phyloP scores from a whole-genome alignment of 345 rosid genomes.

The Aquilaria sinensis region DNA sequence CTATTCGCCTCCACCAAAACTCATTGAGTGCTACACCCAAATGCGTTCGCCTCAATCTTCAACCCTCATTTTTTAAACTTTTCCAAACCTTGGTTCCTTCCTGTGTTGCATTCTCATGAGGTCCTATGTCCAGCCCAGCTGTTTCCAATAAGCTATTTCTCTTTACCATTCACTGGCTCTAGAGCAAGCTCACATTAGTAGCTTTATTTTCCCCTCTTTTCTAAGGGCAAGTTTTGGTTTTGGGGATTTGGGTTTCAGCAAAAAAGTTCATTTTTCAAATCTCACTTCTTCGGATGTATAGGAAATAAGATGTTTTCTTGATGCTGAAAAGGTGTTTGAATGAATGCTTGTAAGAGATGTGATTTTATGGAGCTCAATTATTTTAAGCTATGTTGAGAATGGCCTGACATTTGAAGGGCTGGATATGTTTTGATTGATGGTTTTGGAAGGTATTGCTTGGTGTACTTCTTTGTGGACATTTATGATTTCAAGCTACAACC shows the following conservation, averaged over 20 bases:
- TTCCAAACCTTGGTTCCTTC: constrained; percentile 62
- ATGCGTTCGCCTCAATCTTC: constrained; percentile 56
- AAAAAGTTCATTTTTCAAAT: constrained; percentile 59
- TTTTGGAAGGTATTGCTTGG: constrained; percentile 31
- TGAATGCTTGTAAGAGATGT: constrained; percentile 44
- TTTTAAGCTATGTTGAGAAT: constrained; percentile 48
- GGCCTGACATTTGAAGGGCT: constrained; percentile 37
- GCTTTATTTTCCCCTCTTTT: constrained; percentile 71
- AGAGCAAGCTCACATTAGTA: constrained; percentile 22
- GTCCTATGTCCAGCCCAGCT: constrained; percentile 55
- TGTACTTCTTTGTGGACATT: constrained; percentile 58
- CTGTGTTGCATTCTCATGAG: constrained; percentile 91
- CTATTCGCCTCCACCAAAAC: constrained; percentile 80
- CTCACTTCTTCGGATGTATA: constrained; percentile 52
- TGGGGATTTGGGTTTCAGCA: constrained; percentile 39
- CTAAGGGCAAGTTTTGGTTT: constrained; percentile 71
- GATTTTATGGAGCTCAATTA: constrained; percentile 65
- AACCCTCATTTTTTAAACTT: constrained; percentile 41
- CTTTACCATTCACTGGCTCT: constrained; percentile 29
- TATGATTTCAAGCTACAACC: constrained; percentile 64
- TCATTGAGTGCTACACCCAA: constrained; percentile 67
- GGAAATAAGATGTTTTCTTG: constrained; percentile 39
- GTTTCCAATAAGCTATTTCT: constrained; percentile 41
- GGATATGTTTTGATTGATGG: constrained; percentile 36
- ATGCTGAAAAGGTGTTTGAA: constrained; percentile 60